Evolutionary conservation across 306 rosid genomes (phyloP).

Genomic region (Lathyrus aphaca): DNA sequence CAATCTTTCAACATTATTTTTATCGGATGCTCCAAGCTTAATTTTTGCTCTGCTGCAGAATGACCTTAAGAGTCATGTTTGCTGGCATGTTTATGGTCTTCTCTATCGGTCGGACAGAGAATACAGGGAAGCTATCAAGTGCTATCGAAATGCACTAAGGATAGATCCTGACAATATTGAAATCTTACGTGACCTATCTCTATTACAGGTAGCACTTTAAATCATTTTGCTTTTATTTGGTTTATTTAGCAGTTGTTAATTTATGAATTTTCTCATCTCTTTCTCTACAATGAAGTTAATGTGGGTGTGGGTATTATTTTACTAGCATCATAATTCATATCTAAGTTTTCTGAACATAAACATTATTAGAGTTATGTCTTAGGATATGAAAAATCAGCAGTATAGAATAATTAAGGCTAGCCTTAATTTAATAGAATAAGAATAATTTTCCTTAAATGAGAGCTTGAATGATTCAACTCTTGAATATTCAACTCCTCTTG

Average conservation of each 20-base stretch:
- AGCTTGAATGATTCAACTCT: too few species aligned
- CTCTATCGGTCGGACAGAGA: constrained; percentile 97
- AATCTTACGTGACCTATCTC: constrained; percentile 86
- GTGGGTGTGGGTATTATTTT: constrained; percentile 6
- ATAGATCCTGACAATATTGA: constrained; percentile 98
- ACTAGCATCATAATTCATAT: constrained; percentile 14
- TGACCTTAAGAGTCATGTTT: constrained; percentile 98
- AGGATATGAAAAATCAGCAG: too few species aligned
- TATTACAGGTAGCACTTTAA: constrained; percentile 65
- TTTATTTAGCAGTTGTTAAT: constrained; percentile 26
- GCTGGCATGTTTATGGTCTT: constrained; percentile 99
- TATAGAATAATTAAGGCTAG: too few species aligned
- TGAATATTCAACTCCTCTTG: too few species aligned
- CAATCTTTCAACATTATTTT: background rate
- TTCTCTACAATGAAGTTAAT: background rate
- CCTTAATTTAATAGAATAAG: too few species aligned
- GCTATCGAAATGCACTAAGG: constrained; percentile 90
- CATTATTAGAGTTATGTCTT: too few species aligned
- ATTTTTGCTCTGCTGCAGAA: constrained; percentile 63
- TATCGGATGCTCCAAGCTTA: constrained; percentile 31
- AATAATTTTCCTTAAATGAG: too few species aligned
- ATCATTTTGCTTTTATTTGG: constrained; percentile 33
- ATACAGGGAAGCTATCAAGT: constrained; percentile 95
- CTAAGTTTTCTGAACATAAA: background rate
- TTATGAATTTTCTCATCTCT: background rate